Evolutionary conservation across 2,329 filamentous ascomycete genomes (phyloP), one percentile per base, ranked within the genome.

Genomic region (Nemania serpens): DNA sequence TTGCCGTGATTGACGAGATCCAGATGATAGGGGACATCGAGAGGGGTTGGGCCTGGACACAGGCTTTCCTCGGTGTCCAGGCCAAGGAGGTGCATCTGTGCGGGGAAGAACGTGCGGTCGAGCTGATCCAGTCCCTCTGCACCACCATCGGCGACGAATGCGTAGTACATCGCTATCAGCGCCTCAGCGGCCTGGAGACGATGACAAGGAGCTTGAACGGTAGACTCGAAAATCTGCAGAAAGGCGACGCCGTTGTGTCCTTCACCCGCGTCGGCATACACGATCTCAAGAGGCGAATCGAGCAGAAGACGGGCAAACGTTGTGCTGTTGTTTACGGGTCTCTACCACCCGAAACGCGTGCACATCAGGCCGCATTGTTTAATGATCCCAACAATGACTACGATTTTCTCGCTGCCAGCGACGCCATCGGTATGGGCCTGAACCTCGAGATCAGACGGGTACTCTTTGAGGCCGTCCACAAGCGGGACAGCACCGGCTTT

Each of bases 1-100:
- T 99, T 37, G 94, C 92, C 1, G 94, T 99, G 67, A 94, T 99
- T 64, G 95, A 99, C 72, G 95, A 99, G 78, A 98, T 99, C 59
- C 95, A 99, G 76, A 98, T 99, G 95, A 91, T 99, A 67, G 88
- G 86, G 15, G 88, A 93, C 70, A 64, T 74, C 0, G 86, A 91
- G 0, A 88, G 95, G 68, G 95, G 96, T 1, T 96, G 90, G 88
- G 93, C 93, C 2, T 99, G 95, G 95, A 97, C 93, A 1, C 87
- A 93, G 69, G 95, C 95, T 1, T 81, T 98, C 13, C 80, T 99
- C 5, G 95, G 95, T 37, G 83, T 97, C 1, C 88, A 90, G 75
- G 95, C 92, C 4, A 89, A 88, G 68, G 95, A 99, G 73, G 81
- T 99, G 5, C 95, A 99, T 76, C 82, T 99, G 0, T 99, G 95